These are phyloP conservation scores for Metarhizium robertsii DNA, from an alignment of 2,329 filamentous ascomycete genomes.

Conservation along the genomic window DNA sequence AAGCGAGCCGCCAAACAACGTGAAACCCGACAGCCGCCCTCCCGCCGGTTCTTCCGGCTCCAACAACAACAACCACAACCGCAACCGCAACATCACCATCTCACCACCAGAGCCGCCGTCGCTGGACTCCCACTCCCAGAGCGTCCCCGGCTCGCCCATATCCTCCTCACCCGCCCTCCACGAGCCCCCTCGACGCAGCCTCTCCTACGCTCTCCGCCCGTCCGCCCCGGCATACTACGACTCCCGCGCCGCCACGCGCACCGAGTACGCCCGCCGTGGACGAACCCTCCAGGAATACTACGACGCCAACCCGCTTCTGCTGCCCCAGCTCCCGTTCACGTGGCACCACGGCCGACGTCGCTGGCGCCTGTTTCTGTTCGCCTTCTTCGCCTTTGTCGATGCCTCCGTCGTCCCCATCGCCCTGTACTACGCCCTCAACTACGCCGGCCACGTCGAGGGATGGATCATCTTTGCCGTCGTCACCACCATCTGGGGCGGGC, in stretches of 20 bases:
- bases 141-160: background rate
- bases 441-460: conserved; percentile 26
- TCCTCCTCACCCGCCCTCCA: background rate
- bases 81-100: background rate
- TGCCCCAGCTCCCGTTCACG: conserved; percentile 31
- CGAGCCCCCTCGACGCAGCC: conserved; percentile 17
- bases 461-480: conserved; percentile 42
- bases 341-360: conserved; percentile 30
- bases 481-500: conserved; percentile 44
- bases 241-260: conserved; percentile 25
- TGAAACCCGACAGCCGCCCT: background rate
- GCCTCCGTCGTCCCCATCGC: conserved; percentile 36
- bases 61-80: background rate
- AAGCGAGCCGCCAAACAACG: background rate
- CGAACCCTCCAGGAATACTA: conserved; percentile 30
- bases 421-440: conserved; percentile 42
- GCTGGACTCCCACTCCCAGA: background rate
- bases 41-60: background rate
- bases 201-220: conserved; percentile 25
- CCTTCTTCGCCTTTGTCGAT: conserved; percentile 37
- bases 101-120: background rate
- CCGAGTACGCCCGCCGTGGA: conserved; percentile 25
- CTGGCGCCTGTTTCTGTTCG: conserved; percentile 36
- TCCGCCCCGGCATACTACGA: conserved; percentile 30
- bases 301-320: conserved; percentile 25